phyloP scores from a whole-genome alignment of 257 asterid genomes.

The Solanum bulbocastanum region DNA sequence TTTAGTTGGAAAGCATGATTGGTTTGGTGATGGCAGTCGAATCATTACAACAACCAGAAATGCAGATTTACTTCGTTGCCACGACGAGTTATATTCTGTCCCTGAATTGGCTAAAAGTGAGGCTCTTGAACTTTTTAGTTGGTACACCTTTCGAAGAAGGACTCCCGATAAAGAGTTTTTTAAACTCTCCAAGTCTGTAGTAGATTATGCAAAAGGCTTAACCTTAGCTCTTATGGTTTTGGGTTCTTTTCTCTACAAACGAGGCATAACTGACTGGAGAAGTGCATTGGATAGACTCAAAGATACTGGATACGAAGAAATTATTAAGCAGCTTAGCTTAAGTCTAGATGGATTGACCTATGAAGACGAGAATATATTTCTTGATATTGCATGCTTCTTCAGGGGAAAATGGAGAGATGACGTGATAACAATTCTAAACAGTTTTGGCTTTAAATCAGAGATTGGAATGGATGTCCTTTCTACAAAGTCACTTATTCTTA shows the following conservation, averaged over 20 bases:
- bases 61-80: not conserved
- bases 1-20: not conserved
- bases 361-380: not conserved
- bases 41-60: not conserved
- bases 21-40: slow-evolving; percentile 3
- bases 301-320: not conserved
- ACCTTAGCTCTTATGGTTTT: not conserved
- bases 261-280: not conserved
- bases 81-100: not conserved
- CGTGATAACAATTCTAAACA: not conserved
- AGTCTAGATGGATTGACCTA: not conserved
- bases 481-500: not conserved
- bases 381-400: slow-evolving; percentile 3
- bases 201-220: not conserved
- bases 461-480: not conserved
- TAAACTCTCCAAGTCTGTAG: not conserved
- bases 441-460: not conserved
- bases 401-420: not conserved
- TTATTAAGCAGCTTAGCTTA: not conserved
- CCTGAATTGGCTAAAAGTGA: not conserved
- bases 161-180: not conserved
- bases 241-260: not conserved
- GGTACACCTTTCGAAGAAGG: not conserved
- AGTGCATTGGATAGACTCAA: not conserved
- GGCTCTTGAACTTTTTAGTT: not conserved